These are phyloP conservation scores for Rubroshorea leprosula DNA, from an alignment of 345 rosid genomes.

Conservation along the genomic window DNA sequence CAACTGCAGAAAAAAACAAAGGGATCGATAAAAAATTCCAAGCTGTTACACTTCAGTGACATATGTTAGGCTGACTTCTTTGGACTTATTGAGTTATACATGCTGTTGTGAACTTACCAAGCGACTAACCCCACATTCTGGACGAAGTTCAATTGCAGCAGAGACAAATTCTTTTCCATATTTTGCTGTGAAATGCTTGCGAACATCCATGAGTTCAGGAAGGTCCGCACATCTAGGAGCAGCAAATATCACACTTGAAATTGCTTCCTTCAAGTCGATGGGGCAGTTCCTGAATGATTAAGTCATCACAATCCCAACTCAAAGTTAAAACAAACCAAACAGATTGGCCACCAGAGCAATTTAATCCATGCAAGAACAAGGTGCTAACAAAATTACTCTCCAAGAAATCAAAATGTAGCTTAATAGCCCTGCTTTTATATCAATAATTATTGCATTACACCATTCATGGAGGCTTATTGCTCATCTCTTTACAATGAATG, in stretches of 20 bases:
- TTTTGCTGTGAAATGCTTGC: conserved; percentile 68
- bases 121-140: conserved; percentile 83
- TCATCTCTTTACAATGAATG: no score
- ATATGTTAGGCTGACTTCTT: not conserved
- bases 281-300: conserved; percentile 51
- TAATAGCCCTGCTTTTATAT: no score
- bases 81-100: not conserved
- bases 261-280: conserved; percentile 74
- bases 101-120: conserved; percentile 39
- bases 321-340: not conserved
- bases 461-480: no score
- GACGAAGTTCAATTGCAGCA: conserved; percentile 69
- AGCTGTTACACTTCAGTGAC: not conserved
- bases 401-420: no score
- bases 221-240: conserved; percentile 78
- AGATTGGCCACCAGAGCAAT: not conserved
- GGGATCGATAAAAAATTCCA: not conserved
- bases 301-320: conserved; percentile 4
- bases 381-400: not conserved
- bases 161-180: conserved; percentile 84
- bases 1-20: conserved; percentile 37
- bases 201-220: conserved; percentile 62
- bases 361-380: not conserved
- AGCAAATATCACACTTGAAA: conserved; percentile 62
- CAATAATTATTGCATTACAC: no score